Conservation (phyloP, 805 yeast species). For the Starmerella gropengiesseri region DNA sequence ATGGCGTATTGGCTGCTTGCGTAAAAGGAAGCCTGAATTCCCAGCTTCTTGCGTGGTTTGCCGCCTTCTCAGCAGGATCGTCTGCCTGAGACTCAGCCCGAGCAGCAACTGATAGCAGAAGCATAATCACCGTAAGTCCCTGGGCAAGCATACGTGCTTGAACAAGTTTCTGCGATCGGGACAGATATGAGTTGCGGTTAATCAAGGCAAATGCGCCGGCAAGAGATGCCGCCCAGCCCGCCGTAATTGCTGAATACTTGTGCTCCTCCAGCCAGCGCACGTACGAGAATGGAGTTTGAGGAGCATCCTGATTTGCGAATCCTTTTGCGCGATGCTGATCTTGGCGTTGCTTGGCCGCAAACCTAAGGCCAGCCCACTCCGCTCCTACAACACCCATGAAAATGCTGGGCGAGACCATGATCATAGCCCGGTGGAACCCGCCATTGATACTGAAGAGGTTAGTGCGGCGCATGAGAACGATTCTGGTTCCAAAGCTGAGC, state of each 20-base stretch:
- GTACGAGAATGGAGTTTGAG: neutral
- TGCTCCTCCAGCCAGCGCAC: conserved; percentile 11
- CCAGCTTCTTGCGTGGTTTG: conserved; percentile 16
- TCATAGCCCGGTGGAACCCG: conserved; percentile 41
- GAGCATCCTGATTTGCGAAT: neutral
- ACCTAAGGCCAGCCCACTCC: conserved; percentile 56
- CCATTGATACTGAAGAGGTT: conserved; percentile 20
- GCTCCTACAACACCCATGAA: conserved; percentile 51
- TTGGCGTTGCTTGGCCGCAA: too few species aligned
- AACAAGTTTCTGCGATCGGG: conserved; percentile 67
- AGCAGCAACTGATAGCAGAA: conserved; percentile 38
- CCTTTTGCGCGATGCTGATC: conserved; percentile 37
- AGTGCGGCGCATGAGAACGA: conserved; percentile 37
- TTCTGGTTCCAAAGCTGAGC: conserved; percentile 41
- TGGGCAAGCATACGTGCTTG: conserved; percentile 90
- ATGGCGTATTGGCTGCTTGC: conserved; percentile 9
- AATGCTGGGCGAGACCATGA: conserved; percentile 58
- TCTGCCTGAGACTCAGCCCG: conserved; percentile 11
- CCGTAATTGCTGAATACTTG: conserved; percentile 41
- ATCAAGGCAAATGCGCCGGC: conserved; percentile 70
- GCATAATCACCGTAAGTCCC: conserved; percentile 59
- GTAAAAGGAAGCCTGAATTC: conserved; percentile 16
- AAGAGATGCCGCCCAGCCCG: conserved; percentile 70
- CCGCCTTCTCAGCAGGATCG: conserved; percentile 6
- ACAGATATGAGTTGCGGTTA: conserved; percentile 62